Evolutionary conservation across 768 basidiomycete species (phyloP), one percentile per base, ranked within the genome.

Genomic region (Lyophyllum decastes): DNA sequence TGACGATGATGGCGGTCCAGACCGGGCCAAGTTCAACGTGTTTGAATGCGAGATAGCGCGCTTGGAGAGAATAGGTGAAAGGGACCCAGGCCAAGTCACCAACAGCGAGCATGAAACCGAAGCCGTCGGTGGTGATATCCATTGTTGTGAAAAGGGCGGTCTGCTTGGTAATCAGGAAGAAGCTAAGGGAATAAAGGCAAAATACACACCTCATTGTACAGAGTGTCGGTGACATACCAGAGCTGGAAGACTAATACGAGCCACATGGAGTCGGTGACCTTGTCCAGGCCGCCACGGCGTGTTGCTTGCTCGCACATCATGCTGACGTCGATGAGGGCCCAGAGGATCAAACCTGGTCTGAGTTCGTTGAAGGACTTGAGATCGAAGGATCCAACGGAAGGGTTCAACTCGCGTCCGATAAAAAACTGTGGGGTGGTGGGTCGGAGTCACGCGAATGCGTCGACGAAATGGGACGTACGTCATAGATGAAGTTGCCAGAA

Each of bases 101-200:
- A 47, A 96, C 83, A 4, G 94, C 75, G 26, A 99, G 88, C 97
- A 99, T 99, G 82, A 95, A 98, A 7, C 97, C 97, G 66, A 98
- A 98, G 11, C 97, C 97, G 65, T 99, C 97, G 11, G 91, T 92
- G 2, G 89, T 95, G 68, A 99, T 95, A 68, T 99, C 97, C 92
- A 99, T 99, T 3, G 90, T 94, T 0, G 93, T 95, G 56, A 98
- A 81, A 62, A 99, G 82, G 10, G 92, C 89, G 1, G 91, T 83
- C 93, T 97, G 62, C 0, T 35, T 19, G 12, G 47, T 19, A 27
- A 54, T 43, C 24, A 46, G 30, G 25, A 22, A 41, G 3, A 50
- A 11, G 4, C n/a, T 33, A 11, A 54, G 40, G 21, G 8, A 12
- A 46, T 49, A 19, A 30, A 30, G 49, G 14, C n/a, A 14, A 49